Evolutionary conservation across 139 green algal genomes (phyloP).

Genomic region (Picochlorum sp.): DNA sequence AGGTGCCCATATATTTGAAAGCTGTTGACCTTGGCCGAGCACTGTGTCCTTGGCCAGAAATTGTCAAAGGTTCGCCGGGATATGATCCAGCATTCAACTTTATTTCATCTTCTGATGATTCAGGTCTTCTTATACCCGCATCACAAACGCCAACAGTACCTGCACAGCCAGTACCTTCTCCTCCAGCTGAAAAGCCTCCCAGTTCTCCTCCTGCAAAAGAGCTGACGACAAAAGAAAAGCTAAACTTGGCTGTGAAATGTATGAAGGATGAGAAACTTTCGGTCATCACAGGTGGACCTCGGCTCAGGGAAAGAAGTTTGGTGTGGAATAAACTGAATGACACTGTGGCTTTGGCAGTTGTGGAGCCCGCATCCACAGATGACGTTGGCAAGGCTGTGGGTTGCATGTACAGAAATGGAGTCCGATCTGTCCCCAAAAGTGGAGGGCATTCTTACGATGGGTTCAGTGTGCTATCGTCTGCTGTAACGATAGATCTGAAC

Average conservation of each 20-base stretch:
- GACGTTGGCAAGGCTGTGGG: not conserved
- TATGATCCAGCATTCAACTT: constrained; percentile 2
- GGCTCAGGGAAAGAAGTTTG: not conserved
- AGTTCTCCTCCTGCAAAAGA: not conserved
- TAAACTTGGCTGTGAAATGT: not conserved
- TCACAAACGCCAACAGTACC: not conserved
- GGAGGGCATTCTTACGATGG: not conserved
- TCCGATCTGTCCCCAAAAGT: not conserved
- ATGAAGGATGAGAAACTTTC: constrained; percentile 1
- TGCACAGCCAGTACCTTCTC: not conserved
- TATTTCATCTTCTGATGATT: not conserved
- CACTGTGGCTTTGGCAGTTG: not conserved
- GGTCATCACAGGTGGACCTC: not conserved
- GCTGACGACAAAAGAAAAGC: not conserved
- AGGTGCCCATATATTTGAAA: not conserved
- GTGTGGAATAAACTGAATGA: constrained; percentile 7
- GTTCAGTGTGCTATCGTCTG: not conserved
- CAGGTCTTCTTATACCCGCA: not conserved
- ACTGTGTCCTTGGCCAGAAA: constrained; percentile 1
- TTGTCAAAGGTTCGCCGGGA: not conserved
- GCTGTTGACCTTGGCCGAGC: not conserved
- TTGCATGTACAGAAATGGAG: constrained; percentile 1
- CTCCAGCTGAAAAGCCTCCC: not conserved
- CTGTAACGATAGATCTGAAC: not conserved
- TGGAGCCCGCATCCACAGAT: not conserved